A percentile compares a stretch with the other conserved stretches of the same genome.
These are phyloP conservation scores for Boletus sp. DNA, from an alignment of 1,284 basidiomycete species.

Conservation along the genomic window DNA sequence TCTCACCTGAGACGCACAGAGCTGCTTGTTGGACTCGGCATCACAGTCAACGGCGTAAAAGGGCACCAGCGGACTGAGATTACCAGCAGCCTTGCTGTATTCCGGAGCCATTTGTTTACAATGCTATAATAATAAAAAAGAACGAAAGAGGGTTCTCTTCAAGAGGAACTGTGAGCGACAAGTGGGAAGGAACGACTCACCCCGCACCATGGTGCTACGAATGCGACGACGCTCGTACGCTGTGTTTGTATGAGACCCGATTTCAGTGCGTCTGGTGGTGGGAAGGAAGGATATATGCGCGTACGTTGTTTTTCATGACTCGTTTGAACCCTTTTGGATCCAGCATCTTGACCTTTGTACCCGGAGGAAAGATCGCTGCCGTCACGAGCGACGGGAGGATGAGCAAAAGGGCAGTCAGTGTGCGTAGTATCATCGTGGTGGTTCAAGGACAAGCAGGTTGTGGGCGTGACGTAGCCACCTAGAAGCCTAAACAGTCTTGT, in stretches of 20 bases:
- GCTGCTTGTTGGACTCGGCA: conserved; percentile 72
- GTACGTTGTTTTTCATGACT: conserved; percentile 74
- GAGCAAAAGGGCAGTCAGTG: conserved; percentile 20
- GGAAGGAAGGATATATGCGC: conserved; percentile 28
- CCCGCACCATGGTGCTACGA: conserved; percentile 88
- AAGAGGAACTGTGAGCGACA: not conserved
- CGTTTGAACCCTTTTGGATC: conserved; percentile 72
- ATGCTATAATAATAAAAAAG: conserved; percentile 48
- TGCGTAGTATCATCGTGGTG: conserved; percentile 25
- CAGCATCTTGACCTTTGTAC: conserved; percentile 72
- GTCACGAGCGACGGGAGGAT: conserved; percentile 53
- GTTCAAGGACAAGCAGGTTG: not conserved
- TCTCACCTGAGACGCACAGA: conserved; percentile 78
- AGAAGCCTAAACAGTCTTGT: not conserved
- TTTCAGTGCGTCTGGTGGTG: not conserved
- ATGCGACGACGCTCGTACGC: conserved; percentile 80
- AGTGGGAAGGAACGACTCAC: conserved; percentile 43
- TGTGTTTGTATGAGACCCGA: conserved; percentile 28
- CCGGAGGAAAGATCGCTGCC: conserved; percentile 72
- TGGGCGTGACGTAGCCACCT: not conserved
- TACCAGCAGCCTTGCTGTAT: conserved; percentile 77
- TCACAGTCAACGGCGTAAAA: conserved; percentile 93
- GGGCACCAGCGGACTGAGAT: conserved; percentile 80
- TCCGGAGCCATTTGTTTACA: conserved; percentile 88
- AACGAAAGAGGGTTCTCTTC: not conserved